Percentiles rank a stretch among this genome's conserved stretches.
Conservation (phyloP, 495 filamentous ascomycete genomes). For the Neurospora sp. region DNA sequence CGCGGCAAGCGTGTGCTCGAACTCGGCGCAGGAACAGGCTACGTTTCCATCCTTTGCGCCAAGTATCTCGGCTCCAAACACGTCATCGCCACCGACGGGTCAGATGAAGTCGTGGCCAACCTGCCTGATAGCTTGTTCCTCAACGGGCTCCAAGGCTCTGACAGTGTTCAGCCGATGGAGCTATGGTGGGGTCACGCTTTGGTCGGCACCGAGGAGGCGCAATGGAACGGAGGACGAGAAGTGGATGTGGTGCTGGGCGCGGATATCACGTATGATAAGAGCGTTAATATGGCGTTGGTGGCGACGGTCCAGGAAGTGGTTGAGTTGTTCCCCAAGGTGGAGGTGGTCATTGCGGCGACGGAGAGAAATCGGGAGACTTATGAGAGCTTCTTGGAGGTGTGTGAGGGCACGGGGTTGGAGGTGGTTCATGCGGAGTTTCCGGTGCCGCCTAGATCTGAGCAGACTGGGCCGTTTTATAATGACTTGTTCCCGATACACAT, state of each 20-base stretch:
- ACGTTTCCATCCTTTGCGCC: slow-evolving; percentile 72
- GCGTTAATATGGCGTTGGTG: slow-evolving; percentile 33
- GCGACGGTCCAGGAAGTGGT: slow-evolving; percentile 36
- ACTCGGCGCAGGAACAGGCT: slow-evolving; percentile 80
- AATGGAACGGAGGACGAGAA: slow-evolving; percentile 32
- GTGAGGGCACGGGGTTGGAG: slow-evolving; percentile 20
- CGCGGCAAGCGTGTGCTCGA: slow-evolving; percentile 61
- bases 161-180: slow-evolving; percentile 35
- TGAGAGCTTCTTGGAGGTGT: slow-evolving; percentile 29
- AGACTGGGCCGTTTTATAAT: slow-evolving; percentile 41
- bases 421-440: slow-evolving; percentile 27
- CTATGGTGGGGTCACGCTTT: slow-evolving; percentile 53
- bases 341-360: slow-evolving; percentile 38
- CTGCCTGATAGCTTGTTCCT: slow-evolving; percentile 57
- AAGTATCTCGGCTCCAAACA: slow-evolving; percentile 54
- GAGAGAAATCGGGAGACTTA: slow-evolving; percentile 39
- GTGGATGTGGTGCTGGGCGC: slow-evolving; percentile 42
- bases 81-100: slow-evolving; percentile 74
- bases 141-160: slow-evolving; percentile 46
- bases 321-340: slow-evolving; percentile 22
- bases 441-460: slow-evolving; percentile 22
- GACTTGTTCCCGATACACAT: slow-evolving; percentile 33
- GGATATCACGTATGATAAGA: slow-evolving; percentile 42
- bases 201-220: slow-evolving; percentile 31
- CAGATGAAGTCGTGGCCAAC: slow-evolving; percentile 57